Evolutionary conservation across 2,329 filamentous ascomycete genomes (phyloP).

Genomic region (Paracamarosporium sp.): DNA sequence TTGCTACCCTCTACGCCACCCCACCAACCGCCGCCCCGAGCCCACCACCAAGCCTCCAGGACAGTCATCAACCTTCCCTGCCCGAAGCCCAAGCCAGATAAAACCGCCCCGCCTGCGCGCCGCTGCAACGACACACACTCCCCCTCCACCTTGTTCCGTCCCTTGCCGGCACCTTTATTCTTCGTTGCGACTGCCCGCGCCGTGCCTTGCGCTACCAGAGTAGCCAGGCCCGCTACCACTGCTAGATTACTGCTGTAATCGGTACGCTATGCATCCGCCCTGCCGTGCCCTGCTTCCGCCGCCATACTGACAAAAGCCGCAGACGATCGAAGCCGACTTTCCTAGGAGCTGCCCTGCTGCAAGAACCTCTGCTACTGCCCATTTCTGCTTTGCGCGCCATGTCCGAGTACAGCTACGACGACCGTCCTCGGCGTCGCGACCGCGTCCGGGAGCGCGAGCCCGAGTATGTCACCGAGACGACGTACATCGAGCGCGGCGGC

Average conservation of each 20-base stretch:
- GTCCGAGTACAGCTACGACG: slow-evolving; percentile 59
- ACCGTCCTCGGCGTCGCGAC: slow-evolving; percentile 54
- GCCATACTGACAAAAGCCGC: slow-evolving; percentile 3
- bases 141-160: slow-evolving; percentile 28
- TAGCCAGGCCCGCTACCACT: slow-evolving; percentile 23
- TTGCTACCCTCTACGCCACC: slow-evolving; percentile 29
- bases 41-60: slow-evolving; percentile 23
- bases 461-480: slow-evolving; percentile 58
- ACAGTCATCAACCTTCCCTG: slow-evolving; percentile 27
- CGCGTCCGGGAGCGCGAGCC: slow-evolving; percentile 55
- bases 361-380: slow-evolving; percentile 4
- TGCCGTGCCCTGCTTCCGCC: background rate
- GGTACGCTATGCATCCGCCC: slow-evolving; percentile 13
- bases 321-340: slow-evolving; percentile 7
- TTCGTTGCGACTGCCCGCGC: slow-evolving; percentile 31
- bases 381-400: slow-evolving; percentile 37
- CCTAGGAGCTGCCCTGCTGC: slow-evolving; percentile 11
- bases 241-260: slow-evolving; percentile 14
- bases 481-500: slow-evolving; percentile 58
- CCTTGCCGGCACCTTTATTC: slow-evolving; percentile 31
- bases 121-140: slow-evolving; percentile 18
- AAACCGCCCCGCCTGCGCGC: slow-evolving; percentile 17
- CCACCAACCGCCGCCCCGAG: slow-evolving; percentile 1
- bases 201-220: slow-evolving; percentile 17
- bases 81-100: slow-evolving; percentile 26